Evolutionary conservation across 192 early-diverging fungal species (phyloP).

Genomic region (Coemansia sp.): DNA sequence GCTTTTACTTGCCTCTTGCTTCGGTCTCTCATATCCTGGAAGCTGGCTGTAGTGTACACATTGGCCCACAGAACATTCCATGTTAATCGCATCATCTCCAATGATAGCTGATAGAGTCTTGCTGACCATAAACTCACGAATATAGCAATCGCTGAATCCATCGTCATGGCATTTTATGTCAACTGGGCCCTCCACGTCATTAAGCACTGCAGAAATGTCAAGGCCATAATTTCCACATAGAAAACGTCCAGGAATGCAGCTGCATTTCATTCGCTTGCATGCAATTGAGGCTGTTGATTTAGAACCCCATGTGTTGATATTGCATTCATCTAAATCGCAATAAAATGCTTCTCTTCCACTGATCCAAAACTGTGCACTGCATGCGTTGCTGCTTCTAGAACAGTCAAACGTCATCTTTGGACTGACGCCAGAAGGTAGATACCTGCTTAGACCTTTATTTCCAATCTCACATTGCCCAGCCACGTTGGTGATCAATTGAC

Average conservation of each 20-base stretch:
- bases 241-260: conserved; percentile 76
- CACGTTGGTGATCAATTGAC: conserved; percentile 66
- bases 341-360: conserved; percentile 88
- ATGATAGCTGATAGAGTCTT: conserved; percentile 60
- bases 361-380: conserved; percentile 87
- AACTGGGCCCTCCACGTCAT: conserved; percentile 77
- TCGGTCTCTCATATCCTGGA: conserved; percentile 65
- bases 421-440: conserved; percentile 60
- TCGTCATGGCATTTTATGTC: conserved; percentile 71
- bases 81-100: conserved; percentile 80
- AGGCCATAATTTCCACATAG: conserved; percentile 84
- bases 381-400: conserved; percentile 57
- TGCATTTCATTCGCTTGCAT: conserved; percentile 78
- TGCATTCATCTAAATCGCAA: conserved; percentile 79
- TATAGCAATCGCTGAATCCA: conserved; percentile 82
- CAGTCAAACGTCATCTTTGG: conserved; percentile 81
- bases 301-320: conserved; percentile 54
- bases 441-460: conserved; percentile 59
- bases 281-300: conserved; percentile 56
- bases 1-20: conserved; percentile 33
- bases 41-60: conserved; percentile 86
- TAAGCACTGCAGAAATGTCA: conserved; percentile 79
- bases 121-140: conserved; percentile 52
- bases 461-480: conserved; percentile 75
- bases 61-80: conserved; percentile 80